Base-by-base conservation (phyloP, 2,329 filamentous ascomycete species). In the Exophiala aquamarina region DNA sequence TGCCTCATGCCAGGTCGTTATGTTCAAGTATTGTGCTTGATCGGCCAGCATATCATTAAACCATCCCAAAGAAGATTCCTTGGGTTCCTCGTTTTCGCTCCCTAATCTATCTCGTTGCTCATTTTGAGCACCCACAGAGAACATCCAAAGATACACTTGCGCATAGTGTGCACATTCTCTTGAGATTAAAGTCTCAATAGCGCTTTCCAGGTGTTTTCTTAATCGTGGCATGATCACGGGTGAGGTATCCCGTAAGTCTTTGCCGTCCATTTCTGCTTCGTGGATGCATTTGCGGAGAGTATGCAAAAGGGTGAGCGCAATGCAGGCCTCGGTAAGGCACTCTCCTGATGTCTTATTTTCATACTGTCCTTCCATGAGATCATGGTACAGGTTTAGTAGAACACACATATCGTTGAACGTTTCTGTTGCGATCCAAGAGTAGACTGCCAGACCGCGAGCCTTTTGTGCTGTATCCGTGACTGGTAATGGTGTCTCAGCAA, bases 121-220 rank as follows among this genome's bases (percentile, higher is more conserved):
- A 20, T 33, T 18, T 18, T 39, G 18, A 10, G 46, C 46, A n/a
- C 46, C 46, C 9, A 40, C 40, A 15, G 39, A 49, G 18, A 43
- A 29, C 20, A 39, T 49, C 46, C 46, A 49, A 10, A 49, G 32
- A 28, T 42, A 43, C 11, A 35, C 39, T n/a, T 49, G 39, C 10
- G 19, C 32, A 32, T 49, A 49, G 4, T 49, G 9, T 5, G 34
- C 7, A 4, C 13, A n/a, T n/a, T 49, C 46, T 3, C 9, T 23
- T 8, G 40, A 34, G 10, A 26, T 49, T 26, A 49, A n/a, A 28
- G 43, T 17, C 33, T 39, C 26, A 17, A 43, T 31, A 23, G 46
- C 46, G 4, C 13, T 18, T 15, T 20, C 17, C 32, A 49, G 35
- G 33, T 37, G 21, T 13, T 18, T 21, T 33, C 18, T 18, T 28